phyloP scores from a whole-genome alignment of 2,329 filamentous ascomycete genomes.

The Dendryphion nanum region DNA sequence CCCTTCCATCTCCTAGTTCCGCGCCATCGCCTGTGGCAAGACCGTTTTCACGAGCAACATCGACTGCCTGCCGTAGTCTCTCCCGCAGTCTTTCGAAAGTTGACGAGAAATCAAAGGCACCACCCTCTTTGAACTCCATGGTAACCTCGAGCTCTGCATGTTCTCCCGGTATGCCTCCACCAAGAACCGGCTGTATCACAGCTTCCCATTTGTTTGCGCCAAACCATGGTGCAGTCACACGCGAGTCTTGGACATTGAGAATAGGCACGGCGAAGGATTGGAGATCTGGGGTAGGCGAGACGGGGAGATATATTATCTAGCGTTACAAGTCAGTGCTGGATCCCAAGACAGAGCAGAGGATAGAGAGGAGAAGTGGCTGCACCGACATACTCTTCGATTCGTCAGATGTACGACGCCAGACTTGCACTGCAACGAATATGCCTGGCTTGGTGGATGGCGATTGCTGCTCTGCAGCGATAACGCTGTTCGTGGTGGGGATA shows the following conservation, averaged over 20 bases:
- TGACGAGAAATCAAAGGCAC: slow-evolving; percentile 86
- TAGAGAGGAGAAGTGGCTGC: slow-evolving; percentile 4
- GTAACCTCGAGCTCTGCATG: slow-evolving; percentile 75
- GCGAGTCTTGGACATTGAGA: slow-evolving; percentile 81
- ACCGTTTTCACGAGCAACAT: slow-evolving; percentile 68
- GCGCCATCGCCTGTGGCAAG: slow-evolving; percentile 42
- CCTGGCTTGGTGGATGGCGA: slow-evolving; percentile 61
- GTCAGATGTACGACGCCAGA: slow-evolving; percentile 77
- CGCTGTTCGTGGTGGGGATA: slow-evolving; percentile 74
- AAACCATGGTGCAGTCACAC: slow-evolving; percentile 85
- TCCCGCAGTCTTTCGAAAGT: slow-evolving; percentile 84
- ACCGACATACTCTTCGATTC: slow-evolving; percentile 69
- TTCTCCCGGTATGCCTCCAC: slow-evolving; percentile 76
- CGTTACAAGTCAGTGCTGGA: slow-evolving; percentile 9
- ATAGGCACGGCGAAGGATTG: slow-evolving; percentile 89
- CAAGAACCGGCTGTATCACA: slow-evolving; percentile 73
- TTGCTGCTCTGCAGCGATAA: slow-evolving; percentile 72
- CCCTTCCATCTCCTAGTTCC: slow-evolving; percentile 32
- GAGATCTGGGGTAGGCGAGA: slow-evolving; percentile 64
- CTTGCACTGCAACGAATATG: slow-evolving; percentile 70
- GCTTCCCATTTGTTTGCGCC: slow-evolving; percentile 89
- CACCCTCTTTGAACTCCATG: slow-evolving; percentile 89
- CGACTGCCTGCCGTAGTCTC: slow-evolving; percentile 75
- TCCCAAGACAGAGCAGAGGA: neutral
- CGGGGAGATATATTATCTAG: slow-evolving; percentile 84